Percentiles rank a stretch among this genome's conserved stretches.
Evolutionary conservation across 2,329 filamentous ascomycete species (phyloP).

Genomic region (Alternaria tenuissima): DNA sequence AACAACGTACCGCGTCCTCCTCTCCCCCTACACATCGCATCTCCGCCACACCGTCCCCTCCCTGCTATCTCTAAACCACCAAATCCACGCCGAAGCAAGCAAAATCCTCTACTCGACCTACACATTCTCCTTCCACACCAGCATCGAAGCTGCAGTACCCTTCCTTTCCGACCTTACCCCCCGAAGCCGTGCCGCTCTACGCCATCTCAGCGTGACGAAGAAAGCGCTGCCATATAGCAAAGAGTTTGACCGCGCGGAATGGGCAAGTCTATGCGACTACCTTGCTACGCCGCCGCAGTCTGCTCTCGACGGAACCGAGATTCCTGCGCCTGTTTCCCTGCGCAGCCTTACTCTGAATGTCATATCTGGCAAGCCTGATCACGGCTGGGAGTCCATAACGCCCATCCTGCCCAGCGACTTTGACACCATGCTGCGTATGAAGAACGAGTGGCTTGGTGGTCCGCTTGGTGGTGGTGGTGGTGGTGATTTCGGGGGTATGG

Average conservation of each 20-base stretch:
- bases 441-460: conserved; percentile 34
- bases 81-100: conserved; percentile 64
- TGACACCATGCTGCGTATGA: conserved; percentile 35
- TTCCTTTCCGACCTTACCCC: conserved; percentile 67
- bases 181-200: conserved; percentile 57
- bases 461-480: conserved; percentile 9
- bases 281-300: conserved; percentile 33
- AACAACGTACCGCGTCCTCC: conserved; percentile 65
- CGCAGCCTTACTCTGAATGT: conserved; percentile 57
- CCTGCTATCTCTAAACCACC: conserved; percentile 38
- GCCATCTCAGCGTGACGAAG: conserved; percentile 64
- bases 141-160: conserved; percentile 67
- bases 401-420: conserved; percentile 34
- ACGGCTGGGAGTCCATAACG: conserved; percentile 59
- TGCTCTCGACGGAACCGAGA: not conserved
- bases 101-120: conserved; percentile 65
- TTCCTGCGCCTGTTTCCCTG: conserved; percentile 10
- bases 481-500: conserved; percentile 31
- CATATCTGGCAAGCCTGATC: conserved; percentile 61
- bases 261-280: conserved; percentile 59
- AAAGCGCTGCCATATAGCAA: conserved; percentile 62
- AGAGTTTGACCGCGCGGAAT: conserved; percentile 65
- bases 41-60: conserved; percentile 54
- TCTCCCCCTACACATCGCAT: conserved; percentile 54
- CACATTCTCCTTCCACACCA: conserved; percentile 66